Percentiles rank a stretch among this genome's conserved stretches.
Conservation (phyloP, 805 yeast genomes). For the Ascoidea tarda region DNA sequence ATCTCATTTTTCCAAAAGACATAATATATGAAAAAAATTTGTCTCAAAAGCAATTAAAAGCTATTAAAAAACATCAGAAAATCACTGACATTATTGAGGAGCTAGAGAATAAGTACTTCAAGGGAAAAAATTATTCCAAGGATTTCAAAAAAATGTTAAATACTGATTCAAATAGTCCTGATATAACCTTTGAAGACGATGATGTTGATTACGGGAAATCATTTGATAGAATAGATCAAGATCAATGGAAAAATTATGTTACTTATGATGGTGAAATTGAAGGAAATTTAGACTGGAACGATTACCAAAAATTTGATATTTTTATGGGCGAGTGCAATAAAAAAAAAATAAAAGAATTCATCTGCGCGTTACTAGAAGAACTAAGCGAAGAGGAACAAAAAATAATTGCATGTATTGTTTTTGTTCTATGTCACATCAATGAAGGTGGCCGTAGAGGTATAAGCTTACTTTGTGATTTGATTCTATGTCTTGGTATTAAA, state of each 20-base stretch:
- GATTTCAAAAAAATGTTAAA: not conserved
- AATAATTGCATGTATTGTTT: slow-evolving; percentile 1
- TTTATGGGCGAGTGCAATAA: slow-evolving; percentile 5
- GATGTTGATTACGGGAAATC: not conserved
- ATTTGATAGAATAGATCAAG: not conserved
- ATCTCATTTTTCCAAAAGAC: no score
- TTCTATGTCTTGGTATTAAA: slow-evolving; percentile 2
- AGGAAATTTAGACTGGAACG: slow-evolving; percentile 4
- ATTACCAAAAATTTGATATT: slow-evolving; percentile 2
- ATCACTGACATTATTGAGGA: not conserved
- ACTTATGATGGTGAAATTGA: slow-evolving; percentile 6
- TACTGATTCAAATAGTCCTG: not conserved
- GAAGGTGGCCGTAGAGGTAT: slow-evolving; percentile 6
- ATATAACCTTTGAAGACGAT: not conserved
- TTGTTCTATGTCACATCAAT: slow-evolving; percentile 3
- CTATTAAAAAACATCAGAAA: no score
- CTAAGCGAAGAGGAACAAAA: not conserved
- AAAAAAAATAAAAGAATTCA: slow-evolving; percentile 2
- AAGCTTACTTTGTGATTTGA: not conserved
- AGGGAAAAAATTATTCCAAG: not conserved
- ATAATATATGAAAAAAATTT: no score
- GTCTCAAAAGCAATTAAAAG: not conserved
- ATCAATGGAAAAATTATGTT: slow-evolving; percentile 4
- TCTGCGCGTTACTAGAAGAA: not conserved
- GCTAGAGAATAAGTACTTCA: not conserved